A percentile compares a stretch with the other conserved stretches of the same genome.
phyloP scores from a whole-genome alignment of 148 eudicot genomes.

The Suaeda aralocaspica region DNA sequence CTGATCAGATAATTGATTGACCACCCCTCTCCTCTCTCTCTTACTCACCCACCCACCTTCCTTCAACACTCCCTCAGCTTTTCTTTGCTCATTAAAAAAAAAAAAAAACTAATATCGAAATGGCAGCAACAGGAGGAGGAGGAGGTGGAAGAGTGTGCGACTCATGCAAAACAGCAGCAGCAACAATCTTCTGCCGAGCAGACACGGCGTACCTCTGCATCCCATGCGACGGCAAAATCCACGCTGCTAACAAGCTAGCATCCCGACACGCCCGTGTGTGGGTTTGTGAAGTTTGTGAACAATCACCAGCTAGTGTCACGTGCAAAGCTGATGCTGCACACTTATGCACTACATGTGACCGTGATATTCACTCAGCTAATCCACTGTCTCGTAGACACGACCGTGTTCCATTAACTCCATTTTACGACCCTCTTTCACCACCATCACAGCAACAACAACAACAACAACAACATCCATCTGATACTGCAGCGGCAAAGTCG shows the following conservation, averaged over 20 bases:
- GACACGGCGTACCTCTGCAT: conserved; percentile 69
- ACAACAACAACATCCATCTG: background rate
- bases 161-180: conserved; percentile 49
- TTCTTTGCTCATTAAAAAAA: background rate
- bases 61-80: no score
- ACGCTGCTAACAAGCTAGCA: conserved; percentile 42
- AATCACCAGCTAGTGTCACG: conserved; percentile 50
- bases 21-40: background rate
- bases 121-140: background rate
- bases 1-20: conserved; percentile 21
- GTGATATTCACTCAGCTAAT: conserved; percentile 63
- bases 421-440: conserved; percentile 27
- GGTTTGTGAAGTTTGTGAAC: conserved; percentile 62
- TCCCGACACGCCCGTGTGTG: conserved; percentile 55
- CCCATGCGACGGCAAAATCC: conserved; percentile 57
- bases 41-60: background rate
- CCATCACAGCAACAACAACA: background rate
- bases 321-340: conserved; percentile 70
- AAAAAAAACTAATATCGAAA: background rate
- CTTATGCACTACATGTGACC: conserved; percentile 55
- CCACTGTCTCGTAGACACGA: conserved; percentile 60
- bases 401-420: conserved; percentile 49
- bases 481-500: conserved; percentile 17
- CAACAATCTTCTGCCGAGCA: conserved; percentile 63
- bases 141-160: conserved; percentile 58